Evolutionary conservation across 139 green algal species (phyloP).

Genomic region (Chloropicon primus): DNA sequence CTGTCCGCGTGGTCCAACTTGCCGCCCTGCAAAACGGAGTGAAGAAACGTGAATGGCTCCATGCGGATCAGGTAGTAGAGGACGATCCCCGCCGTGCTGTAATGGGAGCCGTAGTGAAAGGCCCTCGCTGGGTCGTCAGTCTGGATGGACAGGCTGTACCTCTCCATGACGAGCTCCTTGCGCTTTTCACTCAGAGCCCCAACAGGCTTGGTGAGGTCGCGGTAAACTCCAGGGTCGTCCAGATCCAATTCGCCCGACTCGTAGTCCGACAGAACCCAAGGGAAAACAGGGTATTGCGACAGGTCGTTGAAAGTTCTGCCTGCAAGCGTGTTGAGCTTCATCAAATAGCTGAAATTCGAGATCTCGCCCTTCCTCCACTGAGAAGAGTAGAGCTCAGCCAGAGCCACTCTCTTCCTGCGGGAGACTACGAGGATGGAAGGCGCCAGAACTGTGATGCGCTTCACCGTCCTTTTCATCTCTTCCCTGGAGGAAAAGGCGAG

Average conservation of each 20-base stretch:
- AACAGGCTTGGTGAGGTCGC: conserved; percentile 28
- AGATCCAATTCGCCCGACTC: conserved; percentile 24
- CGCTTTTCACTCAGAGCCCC: conserved; percentile 21
- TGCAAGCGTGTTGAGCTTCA: conserved; percentile 34
- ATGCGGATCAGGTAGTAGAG: conserved; percentile 35
- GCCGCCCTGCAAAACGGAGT: conserved; percentile 23
- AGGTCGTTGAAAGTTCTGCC: conserved; percentile 36
- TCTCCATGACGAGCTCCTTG: conserved; percentile 23
- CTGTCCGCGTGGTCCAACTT: conserved; percentile 40
- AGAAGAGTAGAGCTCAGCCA: conserved; percentile 6
- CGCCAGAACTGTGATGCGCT: neutral
- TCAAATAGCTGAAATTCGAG: conserved; percentile 26
- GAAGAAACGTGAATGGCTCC: conserved; percentile 29
- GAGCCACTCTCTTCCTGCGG: conserved; percentile 7
- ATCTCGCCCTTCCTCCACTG: conserved; percentile 19
- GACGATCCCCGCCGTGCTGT: conserved; percentile 25
- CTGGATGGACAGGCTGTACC: conserved; percentile 20
- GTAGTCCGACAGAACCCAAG: conserved; percentile 33
- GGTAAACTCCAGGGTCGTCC: conserved; percentile 19
- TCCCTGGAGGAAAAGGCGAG: neutral
- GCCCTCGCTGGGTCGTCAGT: conserved; percentile 16
- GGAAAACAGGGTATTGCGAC: conserved; percentile 19
- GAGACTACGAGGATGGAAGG: neutral
- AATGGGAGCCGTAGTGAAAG: conserved; percentile 38
- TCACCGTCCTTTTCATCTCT: neutral